Evolutionary conservation across 2,329 filamentous ascomycete species (phyloP), one percentile per base, ranked within the genome.

Genomic region (Sporothrix luriei): DNA sequence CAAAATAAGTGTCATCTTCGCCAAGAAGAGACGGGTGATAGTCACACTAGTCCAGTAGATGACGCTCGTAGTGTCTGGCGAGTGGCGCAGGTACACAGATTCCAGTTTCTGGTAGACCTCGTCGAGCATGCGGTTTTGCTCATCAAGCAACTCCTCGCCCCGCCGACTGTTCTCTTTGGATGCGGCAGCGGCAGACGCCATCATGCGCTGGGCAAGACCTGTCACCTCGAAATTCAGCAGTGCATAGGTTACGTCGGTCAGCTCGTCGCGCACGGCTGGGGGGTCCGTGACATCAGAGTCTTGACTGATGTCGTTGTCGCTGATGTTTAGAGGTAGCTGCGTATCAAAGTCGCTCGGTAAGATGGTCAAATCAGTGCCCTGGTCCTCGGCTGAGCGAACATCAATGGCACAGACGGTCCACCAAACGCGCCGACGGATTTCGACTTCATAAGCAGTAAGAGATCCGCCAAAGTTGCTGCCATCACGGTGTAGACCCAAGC

Each of bases 1-100:
- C 2, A 92, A 85, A 71, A 93, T 85, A 48, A 95, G 83, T 80
- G 89, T 92, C 82, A 93, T 88, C 78, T 93, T 94, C 67, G 89
- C 88, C 79, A 93, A 86, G 72, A 94, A 88, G 43, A 94, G 82
- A 11, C 90, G 86, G 3, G 87, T 85, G 29, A 73, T 73, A 2
- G 72, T 77, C 1, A 81, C 71, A 0, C 74, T 74, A 0, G 81
- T 78, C 81, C 82, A 82, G 66, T 79, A 78, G 0, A 72, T 65
- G 24, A 81, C 76, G 65, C 78, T 77, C 0, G 70, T 74, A 1
- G 75, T 66, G 3, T 80, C 76, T 1, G 72, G 74, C 0, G 77
- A 73, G 73, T 82, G 79, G 49, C 78, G 79, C 16, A 85, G 76
- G 69, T 83, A 85, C 0, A 77, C 76, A 16, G 76, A 71, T 19